Base-by-base conservation (phyloP, 768 basidiomycete species). In the Boletales sp. region DNA sequence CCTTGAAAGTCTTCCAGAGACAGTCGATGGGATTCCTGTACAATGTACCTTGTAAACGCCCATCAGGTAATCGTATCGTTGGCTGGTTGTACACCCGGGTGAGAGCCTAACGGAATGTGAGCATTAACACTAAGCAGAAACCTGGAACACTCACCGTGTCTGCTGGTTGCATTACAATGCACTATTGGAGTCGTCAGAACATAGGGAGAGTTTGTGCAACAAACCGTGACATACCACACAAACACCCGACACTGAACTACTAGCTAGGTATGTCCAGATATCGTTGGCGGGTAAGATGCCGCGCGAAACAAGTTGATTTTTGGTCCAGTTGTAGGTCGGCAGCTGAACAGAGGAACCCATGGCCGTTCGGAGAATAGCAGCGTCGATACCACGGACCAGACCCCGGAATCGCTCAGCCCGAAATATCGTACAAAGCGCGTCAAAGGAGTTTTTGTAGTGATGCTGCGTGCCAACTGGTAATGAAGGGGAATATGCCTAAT, bases 81-180 rank as follows among this genome's bases (percentile, higher is more conserved):
- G 91, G 89, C 74, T 95, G 97, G 63, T 97, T 97, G 68, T 98
- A 99, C 80, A 98, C 84, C 50, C 97, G 79, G 8, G 97, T 98
- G 43, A 98, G 69, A 43, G 90, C 87, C 82, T 90, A 59, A 15
- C 47, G 31, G 19, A 52, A 14, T 18, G 40, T 59, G 31, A 56
- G 21, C 12, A 39, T 17, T 30, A 31, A 27, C 43, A 14, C 2
- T 12, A 2, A 21, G 12, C 24, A 8, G n/a, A 34, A 15, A 44
- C 12, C 11, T 15, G 57, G 68, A 41, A n/a, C 65, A 69, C 75
- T 63, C 53, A 84, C 92, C 21, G 90, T 93, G 65, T 93, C 90
- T 8, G 91, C 90, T 8, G 92, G 92, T 69, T 98, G 95, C 95
- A 98, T 97, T 45, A 85, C 87, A 7, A 92, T 62, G 54, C 90